Evolutionary conservation across 169 alveolate species (phyloP).

Genomic region (Amoebophrya sp.): DNA sequence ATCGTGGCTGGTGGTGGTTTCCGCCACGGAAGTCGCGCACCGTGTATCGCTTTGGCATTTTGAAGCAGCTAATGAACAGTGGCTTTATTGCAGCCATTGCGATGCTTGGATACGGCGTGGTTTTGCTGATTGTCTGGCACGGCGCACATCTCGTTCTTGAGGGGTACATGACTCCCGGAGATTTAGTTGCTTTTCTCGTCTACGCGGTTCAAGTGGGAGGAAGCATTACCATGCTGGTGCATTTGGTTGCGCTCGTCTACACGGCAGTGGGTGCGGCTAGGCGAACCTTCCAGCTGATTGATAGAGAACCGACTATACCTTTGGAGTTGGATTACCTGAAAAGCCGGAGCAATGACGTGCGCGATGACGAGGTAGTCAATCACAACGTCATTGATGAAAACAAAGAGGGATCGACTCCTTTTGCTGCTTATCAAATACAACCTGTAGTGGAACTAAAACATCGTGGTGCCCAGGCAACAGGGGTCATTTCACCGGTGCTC

Average conservation of each 20-base stretch:
- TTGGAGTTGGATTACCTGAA: no score
- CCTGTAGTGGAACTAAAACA: background rate
- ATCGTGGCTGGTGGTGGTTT: background rate
- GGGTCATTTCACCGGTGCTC: background rate
- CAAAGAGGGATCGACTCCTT: background rate
- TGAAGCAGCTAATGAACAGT: background rate
- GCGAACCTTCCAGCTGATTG: background rate
- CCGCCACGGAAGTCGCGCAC: background rate
- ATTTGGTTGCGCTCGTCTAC: background rate
- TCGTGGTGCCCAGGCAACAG: background rate
- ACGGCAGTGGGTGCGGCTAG: background rate
- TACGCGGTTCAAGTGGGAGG: slow-evolving; percentile 9
- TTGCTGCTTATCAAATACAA: background rate
- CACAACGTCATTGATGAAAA: background rate
- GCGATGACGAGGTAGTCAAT: background rate
- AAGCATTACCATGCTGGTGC: background rate
- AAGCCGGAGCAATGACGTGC: no score
- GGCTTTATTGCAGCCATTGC: background rate
- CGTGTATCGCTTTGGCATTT: background rate
- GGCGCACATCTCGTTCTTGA: slow-evolving; percentile 35
- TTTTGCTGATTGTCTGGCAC: slow-evolving; percentile 7
- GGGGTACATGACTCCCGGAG: slow-evolving; percentile 28
- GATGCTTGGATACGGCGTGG: background rate
- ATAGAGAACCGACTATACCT: background rate
- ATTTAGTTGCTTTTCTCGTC: background rate